A percentile compares a stretch with the other conserved stretches of the same genome.
phyloP scores from a whole-genome alignment of 805 yeast species.

The Nakazawaea siamensis region DNA sequence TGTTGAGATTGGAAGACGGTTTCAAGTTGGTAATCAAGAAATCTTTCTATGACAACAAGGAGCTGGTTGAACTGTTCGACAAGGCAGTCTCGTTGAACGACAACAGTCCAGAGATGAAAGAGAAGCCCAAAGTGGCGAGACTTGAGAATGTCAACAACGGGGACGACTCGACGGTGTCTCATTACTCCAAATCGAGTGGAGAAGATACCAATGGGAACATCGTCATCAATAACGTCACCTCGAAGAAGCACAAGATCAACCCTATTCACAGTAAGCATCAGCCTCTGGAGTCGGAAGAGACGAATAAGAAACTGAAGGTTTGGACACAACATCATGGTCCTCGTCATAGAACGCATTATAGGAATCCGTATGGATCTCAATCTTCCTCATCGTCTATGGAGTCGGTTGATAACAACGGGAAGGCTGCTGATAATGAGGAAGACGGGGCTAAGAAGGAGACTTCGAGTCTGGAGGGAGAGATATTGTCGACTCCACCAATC shows the following conservation, averaged over 20 bases:
- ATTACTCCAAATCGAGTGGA: conserved; percentile 5
- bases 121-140: not conserved
- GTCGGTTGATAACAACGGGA: not conserved
- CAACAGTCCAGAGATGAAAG: not conserved
- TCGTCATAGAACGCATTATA: not conserved
- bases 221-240: conserved; percentile 4
- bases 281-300: not conserved
- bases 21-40: conserved; percentile 8
- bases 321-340: not conserved
- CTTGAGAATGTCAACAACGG: not conserved
- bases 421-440: not conserved
- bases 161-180: conserved; percentile 6
- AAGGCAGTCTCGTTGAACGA: conserved; percentile 3
- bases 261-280: not conserved
- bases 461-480: not conserved
- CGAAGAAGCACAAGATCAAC: conserved; percentile 2
- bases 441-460: not conserved
- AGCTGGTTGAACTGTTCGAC: conserved; percentile 5
- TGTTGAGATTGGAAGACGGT: conserved; percentile 8
- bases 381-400: not conserved
- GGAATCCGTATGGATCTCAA: not conserved
- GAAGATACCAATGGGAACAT: not conserved
- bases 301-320: too few relatives aligned
- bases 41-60: conserved; percentile 4
- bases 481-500: conserved; percentile 7